A percentile compares a stretch with the other conserved stretches of the same genome.
Conservation (phyloP, 495 filamentous ascomycete species). For the Penicillium salamii region DNA sequence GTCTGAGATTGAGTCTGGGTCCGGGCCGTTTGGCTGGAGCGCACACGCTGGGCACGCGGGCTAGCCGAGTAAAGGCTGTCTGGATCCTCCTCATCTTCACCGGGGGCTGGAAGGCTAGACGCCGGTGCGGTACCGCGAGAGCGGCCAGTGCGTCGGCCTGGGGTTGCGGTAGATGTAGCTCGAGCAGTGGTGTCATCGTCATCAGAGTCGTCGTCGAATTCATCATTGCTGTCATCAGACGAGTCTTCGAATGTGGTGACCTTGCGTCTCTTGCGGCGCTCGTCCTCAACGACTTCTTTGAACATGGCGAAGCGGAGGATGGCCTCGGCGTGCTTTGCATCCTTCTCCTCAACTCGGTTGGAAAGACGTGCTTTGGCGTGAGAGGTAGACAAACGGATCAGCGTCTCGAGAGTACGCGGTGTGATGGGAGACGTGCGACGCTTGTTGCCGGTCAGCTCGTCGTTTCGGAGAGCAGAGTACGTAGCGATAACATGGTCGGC, state of each 20-base stretch:
- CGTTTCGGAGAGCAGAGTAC: constrained; percentile 93
- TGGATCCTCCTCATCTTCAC: constrained; percentile 37
- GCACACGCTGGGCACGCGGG: constrained; percentile 49
- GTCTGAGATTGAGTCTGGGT: constrained; percentile 32
- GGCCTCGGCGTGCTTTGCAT: constrained; percentile 82
- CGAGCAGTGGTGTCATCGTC: constrained; percentile 30
- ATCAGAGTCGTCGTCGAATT: constrained; percentile 38
- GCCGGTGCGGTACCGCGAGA: constrained; percentile 46
- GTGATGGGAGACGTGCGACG: constrained; percentile 93
- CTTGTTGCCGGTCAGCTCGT: constrained; percentile 92
- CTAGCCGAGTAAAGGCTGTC: constrained; percentile 57
- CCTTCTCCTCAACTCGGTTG: constrained; percentile 86
- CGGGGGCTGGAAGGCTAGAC: constrained; percentile 28
- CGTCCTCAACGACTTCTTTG: constrained; percentile 92
- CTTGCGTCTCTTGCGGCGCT: constrained; percentile 71
- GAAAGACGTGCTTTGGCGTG: constrained; percentile 93
- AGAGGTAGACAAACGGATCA: constrained; percentile 94
- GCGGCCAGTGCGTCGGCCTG: constrained; percentile 30
- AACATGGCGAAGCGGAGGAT: constrained; percentile 96
- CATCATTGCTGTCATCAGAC: constrained; percentile 38
- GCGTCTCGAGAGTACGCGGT: constrained; percentile 92
- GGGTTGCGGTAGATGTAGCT: constrained; percentile 35
- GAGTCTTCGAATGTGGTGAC: constrained; percentile 48
- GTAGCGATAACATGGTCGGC: constrained; percentile 87
- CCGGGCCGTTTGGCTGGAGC: constrained; percentile 38